Evolutionary conservation across 371 early-diverging fungal species (phyloP).

Genomic region (Catenaria anguillulae): DNA sequence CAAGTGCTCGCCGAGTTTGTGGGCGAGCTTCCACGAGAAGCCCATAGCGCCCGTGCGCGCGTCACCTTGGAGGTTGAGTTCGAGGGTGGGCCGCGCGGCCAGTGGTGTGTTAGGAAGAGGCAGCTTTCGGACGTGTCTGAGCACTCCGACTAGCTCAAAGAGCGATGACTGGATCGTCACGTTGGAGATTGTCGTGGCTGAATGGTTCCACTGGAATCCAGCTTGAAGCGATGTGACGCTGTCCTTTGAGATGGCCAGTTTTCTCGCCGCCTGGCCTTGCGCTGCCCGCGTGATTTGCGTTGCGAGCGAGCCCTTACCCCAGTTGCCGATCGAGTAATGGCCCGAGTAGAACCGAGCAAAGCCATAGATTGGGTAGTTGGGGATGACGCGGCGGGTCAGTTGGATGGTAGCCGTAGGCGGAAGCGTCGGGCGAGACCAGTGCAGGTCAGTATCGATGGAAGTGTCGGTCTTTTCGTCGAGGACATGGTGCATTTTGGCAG

Average conservation of each 20-base stretch:
- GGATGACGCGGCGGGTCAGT: background rate
- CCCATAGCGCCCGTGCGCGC: background rate
- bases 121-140: background rate
- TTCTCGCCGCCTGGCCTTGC: background rate
- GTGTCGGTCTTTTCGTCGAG: constrained; percentile 4
- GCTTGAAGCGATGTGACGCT: background rate
- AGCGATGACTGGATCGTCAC: background rate
- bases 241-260: background rate
- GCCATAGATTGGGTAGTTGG: background rate
- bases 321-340: background rate
- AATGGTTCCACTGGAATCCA: background rate
- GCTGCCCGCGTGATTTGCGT: background rate
- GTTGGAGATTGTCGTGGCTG: background rate
- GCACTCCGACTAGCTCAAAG: background rate
- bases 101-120: background rate
- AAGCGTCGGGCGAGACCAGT: background rate
- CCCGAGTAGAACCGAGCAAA: constrained; percentile 5
- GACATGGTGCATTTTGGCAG: background rate
- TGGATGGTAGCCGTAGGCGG: background rate
- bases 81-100: background rate
- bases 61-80: background rate
- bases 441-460: background rate
- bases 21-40: background rate
- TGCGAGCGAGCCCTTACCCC: background rate
- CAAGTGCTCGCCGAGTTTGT: background rate